A percentile compares a stretch with the other conserved stretches of the same genome.
Evolutionary conservation across 192 early-diverging fungal genomes (phyloP).

Genomic region (Paraglomus brasilianum): DNA sequence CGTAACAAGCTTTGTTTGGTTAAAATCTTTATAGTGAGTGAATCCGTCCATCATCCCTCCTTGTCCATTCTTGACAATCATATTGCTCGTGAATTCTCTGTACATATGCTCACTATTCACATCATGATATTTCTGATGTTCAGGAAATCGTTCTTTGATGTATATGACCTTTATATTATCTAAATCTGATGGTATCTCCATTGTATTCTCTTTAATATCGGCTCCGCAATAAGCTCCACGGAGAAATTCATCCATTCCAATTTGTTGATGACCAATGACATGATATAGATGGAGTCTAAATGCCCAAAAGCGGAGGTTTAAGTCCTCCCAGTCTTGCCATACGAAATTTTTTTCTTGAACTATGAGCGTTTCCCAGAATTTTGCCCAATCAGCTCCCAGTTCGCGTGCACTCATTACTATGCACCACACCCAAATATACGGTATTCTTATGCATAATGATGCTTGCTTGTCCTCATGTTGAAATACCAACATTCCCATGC

Average conservation of each 20-base stretch:
- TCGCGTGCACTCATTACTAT: no score
- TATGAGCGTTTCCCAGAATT: no score
- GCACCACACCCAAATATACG: no score
- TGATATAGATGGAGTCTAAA: background rate
- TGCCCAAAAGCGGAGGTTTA: conserved; percentile 4
- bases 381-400: no score
- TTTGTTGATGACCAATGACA: background rate
- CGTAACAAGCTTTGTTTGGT: background rate
- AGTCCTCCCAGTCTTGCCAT: conserved; percentile 10
- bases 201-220: background rate
- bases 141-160: background rate
- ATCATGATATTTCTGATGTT: background rate
- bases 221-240: background rate
- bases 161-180: background rate
- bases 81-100: background rate
- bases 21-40: background rate
- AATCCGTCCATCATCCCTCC: background rate
- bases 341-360: no score
- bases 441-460: no score
- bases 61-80: background rate
- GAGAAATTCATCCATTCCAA: background rate
- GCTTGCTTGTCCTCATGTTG: no score
- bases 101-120: background rate
- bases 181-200: background rate
- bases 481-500: no score